A percentile compares a stretch with the other conserved stretches of the same genome.
Evolutionary conservation across 2,329 filamentous ascomycete species (phyloP).

Genomic region (Pyrenochaeta sp.): DNA sequence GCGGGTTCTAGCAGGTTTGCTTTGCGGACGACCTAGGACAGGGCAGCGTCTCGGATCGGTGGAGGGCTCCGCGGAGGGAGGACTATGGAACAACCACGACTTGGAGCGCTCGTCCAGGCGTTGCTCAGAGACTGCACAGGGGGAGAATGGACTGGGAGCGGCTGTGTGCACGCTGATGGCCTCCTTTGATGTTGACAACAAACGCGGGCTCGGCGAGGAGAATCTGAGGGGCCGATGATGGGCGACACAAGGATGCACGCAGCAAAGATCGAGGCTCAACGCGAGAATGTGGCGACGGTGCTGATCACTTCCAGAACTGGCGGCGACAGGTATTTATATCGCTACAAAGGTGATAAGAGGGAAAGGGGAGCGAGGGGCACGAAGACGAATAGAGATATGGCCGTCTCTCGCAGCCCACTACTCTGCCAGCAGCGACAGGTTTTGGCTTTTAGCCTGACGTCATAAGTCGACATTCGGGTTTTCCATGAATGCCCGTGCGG

Average conservation of each 20-base stretch:
- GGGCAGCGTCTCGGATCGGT: conserved; percentile 31
- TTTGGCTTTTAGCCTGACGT: conserved; percentile 21
- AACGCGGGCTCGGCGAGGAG: conserved; percentile 27
- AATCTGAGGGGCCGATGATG: conserved; percentile 27
- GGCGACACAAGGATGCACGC: conserved; percentile 25
- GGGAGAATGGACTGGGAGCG: not conserved
- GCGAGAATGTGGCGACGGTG: conserved; percentile 23
- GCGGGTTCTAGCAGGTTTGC: conserved; percentile 38
- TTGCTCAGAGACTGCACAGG: conserved; percentile 15
- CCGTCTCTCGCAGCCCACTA: conserved; percentile 2
- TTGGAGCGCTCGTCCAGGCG: conserved; percentile 5
- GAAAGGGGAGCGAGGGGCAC: conserved; percentile 13
- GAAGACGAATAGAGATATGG: conserved; percentile 12
- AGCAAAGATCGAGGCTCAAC: conserved; percentile 26
- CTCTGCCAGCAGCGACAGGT: conserved; percentile 8
- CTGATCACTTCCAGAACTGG: conserved; percentile 39
- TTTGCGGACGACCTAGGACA: conserved; percentile 25
- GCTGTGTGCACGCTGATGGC: conserved; percentile 5
- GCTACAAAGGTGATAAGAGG: conserved; percentile 21
- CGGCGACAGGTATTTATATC: conserved; percentile 11
- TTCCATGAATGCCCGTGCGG: conserved; percentile 22
- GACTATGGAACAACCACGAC: conserved; percentile 14
- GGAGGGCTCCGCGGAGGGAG: conserved; percentile 22
- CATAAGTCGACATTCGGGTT: conserved; percentile 23
- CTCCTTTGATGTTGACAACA: conserved; percentile 15